Conservation (phyloP, 2,329 filamentous ascomycete species). For the Trichoderma simmonsii region DNA sequence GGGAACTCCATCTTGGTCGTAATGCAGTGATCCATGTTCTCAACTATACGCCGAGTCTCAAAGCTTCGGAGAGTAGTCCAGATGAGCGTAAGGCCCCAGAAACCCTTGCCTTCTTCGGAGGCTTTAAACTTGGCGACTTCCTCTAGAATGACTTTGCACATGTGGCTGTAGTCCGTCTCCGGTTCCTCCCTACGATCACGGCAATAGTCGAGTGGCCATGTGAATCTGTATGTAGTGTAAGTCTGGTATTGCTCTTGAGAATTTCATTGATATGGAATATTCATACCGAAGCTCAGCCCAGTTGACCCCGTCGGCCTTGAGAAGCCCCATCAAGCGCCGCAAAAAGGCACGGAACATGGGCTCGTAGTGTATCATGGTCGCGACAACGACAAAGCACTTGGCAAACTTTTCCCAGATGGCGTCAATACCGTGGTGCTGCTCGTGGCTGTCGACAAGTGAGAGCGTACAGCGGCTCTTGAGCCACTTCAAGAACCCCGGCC, state of each 20-base stretch:
- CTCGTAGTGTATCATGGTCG: slow-evolving; percentile 80
- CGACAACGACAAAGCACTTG: slow-evolving; percentile 69
- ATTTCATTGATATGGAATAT: too few relatives aligned
- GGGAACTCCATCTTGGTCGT: slow-evolving; percentile 75
- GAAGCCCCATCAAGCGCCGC: slow-evolving; percentile 63
- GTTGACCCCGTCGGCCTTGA: slow-evolving; percentile 77
- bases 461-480: slow-evolving; percentile 70
- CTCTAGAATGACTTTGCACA: slow-evolving; percentile 72
- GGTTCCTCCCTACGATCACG: slow-evolving; percentile 60
- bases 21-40: slow-evolving; percentile 87
- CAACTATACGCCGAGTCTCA: slow-evolving; percentile 63
- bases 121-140: slow-evolving; percentile 74
- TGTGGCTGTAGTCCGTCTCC: slow-evolving; percentile 64
- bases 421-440: slow-evolving; percentile 79
- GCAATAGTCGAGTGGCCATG: slow-evolving; percentile 70
- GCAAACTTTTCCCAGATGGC: slow-evolving; percentile 82
- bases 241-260: neutral
- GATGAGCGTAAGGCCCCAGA: slow-evolving; percentile 83
- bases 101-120: slow-evolving; percentile 66
- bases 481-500: slow-evolving; percentile 72
- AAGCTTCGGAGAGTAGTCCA: slow-evolving; percentile 72
- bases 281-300: slow-evolving; percentile 73
- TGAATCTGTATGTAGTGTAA: slow-evolving; percentile 46
- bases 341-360: slow-evolving; percentile 80
- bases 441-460: slow-evolving; percentile 66